Percentiles rank a stretch among this genome's conserved stretches.
Conservation (phyloP, 441 rosid genomes). For the Bocquillonia castaneifolia region DNA sequence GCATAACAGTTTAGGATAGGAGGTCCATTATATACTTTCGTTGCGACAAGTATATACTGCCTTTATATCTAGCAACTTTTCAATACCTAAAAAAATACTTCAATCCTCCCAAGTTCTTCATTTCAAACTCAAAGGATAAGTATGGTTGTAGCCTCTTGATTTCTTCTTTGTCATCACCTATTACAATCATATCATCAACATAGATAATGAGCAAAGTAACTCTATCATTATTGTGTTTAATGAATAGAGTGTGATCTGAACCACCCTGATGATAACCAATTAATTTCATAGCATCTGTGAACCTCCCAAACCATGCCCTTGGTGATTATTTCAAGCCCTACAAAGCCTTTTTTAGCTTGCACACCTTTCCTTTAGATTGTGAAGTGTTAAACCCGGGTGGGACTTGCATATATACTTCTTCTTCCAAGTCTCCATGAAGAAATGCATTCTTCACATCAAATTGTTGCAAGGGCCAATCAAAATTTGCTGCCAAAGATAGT, state of each 20-base stretch:
- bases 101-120: not conserved
- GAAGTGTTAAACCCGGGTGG: too few species aligned
- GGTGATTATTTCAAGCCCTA: too few species aligned
- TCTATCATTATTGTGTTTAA: not conserved
- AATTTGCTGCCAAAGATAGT: too few species aligned
- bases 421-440: too few species aligned
- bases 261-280: not conserved
- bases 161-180: not conserved
- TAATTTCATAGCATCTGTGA: not conserved
- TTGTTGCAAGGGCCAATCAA: too few species aligned
- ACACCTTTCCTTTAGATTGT: not conserved
- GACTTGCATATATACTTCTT: too few species aligned
- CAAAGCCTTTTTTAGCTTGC: not conserved
- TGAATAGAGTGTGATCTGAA: not conserved
- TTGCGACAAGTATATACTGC: not conserved
- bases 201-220: too few species aligned
- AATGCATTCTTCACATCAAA: too few species aligned
- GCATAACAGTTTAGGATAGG: not conserved
- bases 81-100: not conserved
- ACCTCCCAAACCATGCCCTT: not conserved
- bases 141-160: not conserved
- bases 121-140: not conserved
- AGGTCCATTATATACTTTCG: not conserved
- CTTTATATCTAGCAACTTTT: not conserved
- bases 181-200: too few species aligned